phyloP scores from a whole-genome alignment of 257 asterid genomes.

The Fraxinus quadrangulata region DNA sequence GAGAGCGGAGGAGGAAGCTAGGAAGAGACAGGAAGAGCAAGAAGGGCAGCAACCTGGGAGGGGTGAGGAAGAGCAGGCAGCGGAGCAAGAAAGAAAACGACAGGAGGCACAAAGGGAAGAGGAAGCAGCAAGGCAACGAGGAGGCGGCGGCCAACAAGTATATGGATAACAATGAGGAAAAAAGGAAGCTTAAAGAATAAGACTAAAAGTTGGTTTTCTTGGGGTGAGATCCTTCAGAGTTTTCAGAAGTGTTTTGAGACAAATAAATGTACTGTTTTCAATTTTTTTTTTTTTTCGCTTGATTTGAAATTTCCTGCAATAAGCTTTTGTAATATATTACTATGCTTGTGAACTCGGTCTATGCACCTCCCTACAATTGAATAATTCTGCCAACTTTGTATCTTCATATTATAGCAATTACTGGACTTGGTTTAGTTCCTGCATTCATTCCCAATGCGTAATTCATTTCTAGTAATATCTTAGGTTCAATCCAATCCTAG shows the following conservation, averaged over 20 bases:
- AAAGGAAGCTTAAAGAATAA: slow-evolving; percentile 10
- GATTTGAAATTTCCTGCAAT: not conserved
- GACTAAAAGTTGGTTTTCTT: not conserved
- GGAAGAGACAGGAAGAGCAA: slow-evolving; percentile 10
- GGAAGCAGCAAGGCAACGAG: not conserved
- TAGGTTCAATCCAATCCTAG: not conserved
- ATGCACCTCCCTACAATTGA: not conserved
- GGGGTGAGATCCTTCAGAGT: not conserved
- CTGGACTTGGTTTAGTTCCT: no score
- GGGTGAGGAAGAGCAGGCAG: slow-evolving; percentile 22
- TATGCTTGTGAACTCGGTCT: not conserved
- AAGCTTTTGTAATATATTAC: not conserved
- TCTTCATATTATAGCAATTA: not conserved
- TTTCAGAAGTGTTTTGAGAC: not conserved
- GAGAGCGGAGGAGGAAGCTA: not conserved
- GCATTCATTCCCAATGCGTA: not conserved
- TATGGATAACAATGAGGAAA: not conserved
- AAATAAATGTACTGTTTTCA: not conserved
- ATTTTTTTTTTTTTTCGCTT: not conserved
- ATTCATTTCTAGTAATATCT: not conserved
- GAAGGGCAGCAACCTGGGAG: not conserved
- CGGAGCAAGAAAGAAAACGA: not conserved
- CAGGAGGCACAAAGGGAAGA: not conserved
- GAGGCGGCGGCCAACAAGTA: not conserved
- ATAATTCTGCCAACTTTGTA: not conserved